Evolutionary conservation across 2,329 filamentous ascomycete species (phyloP).

Genomic region (Rachicladosporium sp.): DNA sequence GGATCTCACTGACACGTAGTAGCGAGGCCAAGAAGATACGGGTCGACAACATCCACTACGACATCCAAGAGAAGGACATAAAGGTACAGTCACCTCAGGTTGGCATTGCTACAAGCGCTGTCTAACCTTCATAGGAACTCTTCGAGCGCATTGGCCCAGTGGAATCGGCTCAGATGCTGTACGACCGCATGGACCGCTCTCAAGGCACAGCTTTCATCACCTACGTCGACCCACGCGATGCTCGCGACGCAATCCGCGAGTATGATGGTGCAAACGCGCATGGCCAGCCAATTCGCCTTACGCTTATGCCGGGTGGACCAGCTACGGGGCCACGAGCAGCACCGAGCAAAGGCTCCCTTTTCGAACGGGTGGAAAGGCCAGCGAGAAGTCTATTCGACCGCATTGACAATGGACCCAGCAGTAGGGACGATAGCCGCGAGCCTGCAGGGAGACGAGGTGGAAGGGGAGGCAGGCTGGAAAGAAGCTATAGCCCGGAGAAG

Average conservation of each 20-base stretch:
- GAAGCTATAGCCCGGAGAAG: conserved; percentile 35
- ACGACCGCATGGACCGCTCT: conserved; percentile 80
- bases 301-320: conserved; percentile 47
- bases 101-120: neutral
- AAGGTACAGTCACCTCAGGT: conserved; percentile 41
- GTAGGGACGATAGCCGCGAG: conserved; percentile 20
- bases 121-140: conserved; percentile 47
- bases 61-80: conserved; percentile 73
- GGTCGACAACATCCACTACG: conserved; percentile 86
- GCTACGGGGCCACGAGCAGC: conserved; percentile 29
- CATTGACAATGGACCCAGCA: conserved; percentile 29
- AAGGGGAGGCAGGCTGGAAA: conserved; percentile 18
- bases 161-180: conserved; percentile 55
- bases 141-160: conserved; percentile 69
- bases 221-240: conserved; percentile 60
- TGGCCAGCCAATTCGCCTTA: conserved; percentile 63
- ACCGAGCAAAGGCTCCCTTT: conserved; percentile 17
- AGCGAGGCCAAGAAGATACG: conserved; percentile 46
- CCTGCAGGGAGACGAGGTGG: conserved; percentile 6
- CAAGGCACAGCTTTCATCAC: conserved; percentile 76
- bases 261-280: conserved; percentile 88
- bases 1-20: neutral
- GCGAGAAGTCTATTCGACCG: conserved; percentile 54
- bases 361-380: conserved; percentile 38
- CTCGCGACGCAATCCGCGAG: conserved; percentile 60